Evolutionary conservation across 305 asterid genomes (phyloP), one percentile per base, ranked within the genome.

Genomic region (Fraxinus ornus): DNA sequence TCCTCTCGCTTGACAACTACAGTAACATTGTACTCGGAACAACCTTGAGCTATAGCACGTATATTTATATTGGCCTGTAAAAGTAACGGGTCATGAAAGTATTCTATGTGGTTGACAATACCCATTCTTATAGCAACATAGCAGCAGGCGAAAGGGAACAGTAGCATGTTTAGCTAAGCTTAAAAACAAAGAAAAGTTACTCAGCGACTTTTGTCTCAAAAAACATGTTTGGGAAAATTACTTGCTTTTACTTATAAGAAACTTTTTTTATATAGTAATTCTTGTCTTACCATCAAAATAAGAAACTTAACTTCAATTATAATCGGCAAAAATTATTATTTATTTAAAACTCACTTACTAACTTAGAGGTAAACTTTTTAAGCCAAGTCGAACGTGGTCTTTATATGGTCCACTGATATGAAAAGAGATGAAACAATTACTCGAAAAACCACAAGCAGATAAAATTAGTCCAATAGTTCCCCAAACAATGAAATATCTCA

Each of bases 31-130:
- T 93, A 91, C 88, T 96, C 98, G 32, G 99, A 96, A 90, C 97
- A 96, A 76, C 99, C 99, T 91, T 96, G 99, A 85, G 99, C 98
- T 86, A 96, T 93, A 55, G 98, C 99, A 66, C 98, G 95, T 68
- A 96, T 89, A 82, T 96, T 96, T 80, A 96, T 92, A 86, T 93
- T 96, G 76, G 98, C 98, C 99, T 96, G 95, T 88, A 88, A 81
- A 81, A 77, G 83, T 73, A 35, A 32, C 2, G 0, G 79, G 84
- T 84, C 84, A 80, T 57, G 83, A 75, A 78, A 73, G 80, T 75
- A 24, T 60, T 60, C 52, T 41, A 73, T 41, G 78, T 21, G 80
- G 70, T 72, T 79, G 80, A 66, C 9, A 49, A 39, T 28, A 33
- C 28, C 39, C 75, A 30, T 70, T 30, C 39, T 70, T 64, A 24